These are phyloP conservation scores for Eutrema yunnanense DNA, from an alignment of 345 rosid genomes.

Conservation along the genomic window DNA sequence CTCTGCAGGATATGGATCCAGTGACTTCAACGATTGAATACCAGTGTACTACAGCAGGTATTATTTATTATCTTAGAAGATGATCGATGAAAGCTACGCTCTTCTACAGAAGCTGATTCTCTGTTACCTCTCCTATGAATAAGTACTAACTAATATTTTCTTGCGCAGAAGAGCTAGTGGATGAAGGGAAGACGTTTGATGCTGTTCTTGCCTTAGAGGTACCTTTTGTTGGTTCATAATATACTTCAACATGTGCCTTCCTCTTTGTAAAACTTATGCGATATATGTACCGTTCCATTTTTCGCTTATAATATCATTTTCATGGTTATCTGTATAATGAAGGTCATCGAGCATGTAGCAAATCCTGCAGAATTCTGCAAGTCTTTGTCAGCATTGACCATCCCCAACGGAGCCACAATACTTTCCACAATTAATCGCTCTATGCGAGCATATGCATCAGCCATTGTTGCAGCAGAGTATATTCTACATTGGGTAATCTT, in stretches of 20 bases:
- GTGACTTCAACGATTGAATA: slow-evolving; percentile 72
- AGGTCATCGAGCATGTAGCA: slow-evolving; percentile 97
- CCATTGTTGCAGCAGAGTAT: slow-evolving; percentile 89
- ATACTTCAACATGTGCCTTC: background rate
- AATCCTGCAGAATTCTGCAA: slow-evolving; percentile 88
- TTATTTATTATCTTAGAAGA: slow-evolving; percentile 8
- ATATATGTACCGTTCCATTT: background rate
- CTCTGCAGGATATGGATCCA: slow-evolving; percentile 64
- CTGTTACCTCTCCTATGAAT: background rate
- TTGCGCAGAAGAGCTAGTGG: slow-evolving; percentile 63
- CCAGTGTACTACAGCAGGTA: slow-evolving; percentile 88
- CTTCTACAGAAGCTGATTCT: background rate
- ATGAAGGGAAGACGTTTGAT: slow-evolving; percentile 73
- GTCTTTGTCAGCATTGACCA: slow-evolving; percentile 64
- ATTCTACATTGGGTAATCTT: slow-evolving; percentile 73
- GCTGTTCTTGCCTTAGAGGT: slow-evolving; percentile 90
- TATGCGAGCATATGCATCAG: slow-evolving; percentile 76
- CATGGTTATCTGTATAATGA: slow-evolving; percentile 12
- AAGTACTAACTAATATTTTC: background rate
- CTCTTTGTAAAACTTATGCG: background rate
- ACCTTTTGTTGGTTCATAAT: background rate
- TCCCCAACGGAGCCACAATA: slow-evolving; percentile 64
- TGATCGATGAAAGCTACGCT: background rate
- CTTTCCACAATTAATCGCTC: slow-evolving; percentile 83
- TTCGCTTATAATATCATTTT: background rate